These are phyloP conservation scores for Yamadazyma atmosphaerica DNA, from an alignment of 1,139 yeast species.

Conservation along the genomic window DNA sequence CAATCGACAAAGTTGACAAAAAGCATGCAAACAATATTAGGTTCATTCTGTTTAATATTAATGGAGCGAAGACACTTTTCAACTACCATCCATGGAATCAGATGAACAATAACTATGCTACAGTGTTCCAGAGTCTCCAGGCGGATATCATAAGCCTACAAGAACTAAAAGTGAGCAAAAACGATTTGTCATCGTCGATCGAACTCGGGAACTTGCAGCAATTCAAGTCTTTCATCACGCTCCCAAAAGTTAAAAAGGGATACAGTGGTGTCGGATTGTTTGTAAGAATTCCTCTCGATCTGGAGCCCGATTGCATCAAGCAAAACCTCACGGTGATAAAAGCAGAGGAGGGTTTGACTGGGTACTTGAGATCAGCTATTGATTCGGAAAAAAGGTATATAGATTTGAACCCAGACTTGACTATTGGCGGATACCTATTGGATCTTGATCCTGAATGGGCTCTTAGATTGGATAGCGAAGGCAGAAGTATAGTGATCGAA, in stretches of 20 bases:
- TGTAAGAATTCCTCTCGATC: conserved; percentile 50
- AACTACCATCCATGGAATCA: conserved; percentile 83
- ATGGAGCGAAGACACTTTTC: conserved; percentile 77
- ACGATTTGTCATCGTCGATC: conserved; percentile 19
- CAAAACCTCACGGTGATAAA: conserved; percentile 51
- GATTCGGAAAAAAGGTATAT: conserved; percentile 18
- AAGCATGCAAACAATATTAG: conserved; percentile 26
- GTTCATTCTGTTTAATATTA: conserved; percentile 76
- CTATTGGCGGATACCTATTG: conserved; percentile 76
- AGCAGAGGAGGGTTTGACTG: conserved; percentile 94
- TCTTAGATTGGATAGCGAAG: conserved; percentile 70
- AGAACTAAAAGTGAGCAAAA: conserved; percentile 62
- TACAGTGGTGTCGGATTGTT: conserved; percentile 92
- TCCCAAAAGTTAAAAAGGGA: conserved; percentile 70
- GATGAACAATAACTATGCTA: conserved; percentile 43
- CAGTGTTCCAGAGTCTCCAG: conserved; percentile 53
- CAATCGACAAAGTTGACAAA: conserved; percentile 8
- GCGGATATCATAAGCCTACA: conserved; percentile 83
- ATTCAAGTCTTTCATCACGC: conserved; percentile 64
- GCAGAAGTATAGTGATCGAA: conserved; percentile 77
- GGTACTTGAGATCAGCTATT: conserved; percentile 41
- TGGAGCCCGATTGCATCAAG: conserved; percentile 37
- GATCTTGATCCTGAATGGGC: conserved; percentile 37
- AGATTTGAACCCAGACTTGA: conserved; percentile 21
- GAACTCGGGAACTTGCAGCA: conserved; percentile 58